Percentiles rank a stretch among this genome's conserved stretches.
Evolutionary conservation across 208 protist species (phyloP).

Genomic region (Leishmania gerbilli): DNA sequence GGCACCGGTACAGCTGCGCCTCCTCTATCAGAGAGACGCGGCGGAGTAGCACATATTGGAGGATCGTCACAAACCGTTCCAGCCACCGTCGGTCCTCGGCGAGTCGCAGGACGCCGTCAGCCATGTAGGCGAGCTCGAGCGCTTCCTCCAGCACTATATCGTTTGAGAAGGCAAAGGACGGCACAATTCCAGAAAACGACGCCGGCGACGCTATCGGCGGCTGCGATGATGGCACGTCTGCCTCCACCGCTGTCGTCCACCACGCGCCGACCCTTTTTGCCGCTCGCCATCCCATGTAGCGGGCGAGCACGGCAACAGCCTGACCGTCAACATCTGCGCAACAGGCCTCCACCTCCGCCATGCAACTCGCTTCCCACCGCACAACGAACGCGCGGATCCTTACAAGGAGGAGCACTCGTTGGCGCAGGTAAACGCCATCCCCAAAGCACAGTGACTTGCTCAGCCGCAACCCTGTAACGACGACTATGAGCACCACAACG

Average conservation of each 20-base stretch:
- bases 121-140: constrained; percentile 35
- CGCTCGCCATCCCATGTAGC: constrained; percentile 4
- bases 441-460: constrained; percentile 22
- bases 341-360: constrained; percentile 38
- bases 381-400: constrained; percentile 32
- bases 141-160: constrained; percentile 31
- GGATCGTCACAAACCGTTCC: constrained; percentile 26
- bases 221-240: background rate
- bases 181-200: constrained; percentile 32
- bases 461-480: constrained; percentile 26
- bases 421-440: constrained; percentile 37
- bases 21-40: constrained; percentile 53
- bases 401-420: constrained; percentile 35
- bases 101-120: constrained; percentile 23
- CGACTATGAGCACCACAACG: constrained; percentile 7
- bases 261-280: background rate
- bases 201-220: background rate
- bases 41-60: constrained; percentile 48
- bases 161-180: constrained; percentile 34
- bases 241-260: background rate
- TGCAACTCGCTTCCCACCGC: constrained; percentile 43
- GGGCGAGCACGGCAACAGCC: background rate
- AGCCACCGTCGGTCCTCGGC: constrained; percentile 33
- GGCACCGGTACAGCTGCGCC: constrained; percentile 18
- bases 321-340: constrained; percentile 18